Base-by-base conservation (phyloP, 192 early-diverging fungal genomes). In the Diversispora epigaea region DNA sequence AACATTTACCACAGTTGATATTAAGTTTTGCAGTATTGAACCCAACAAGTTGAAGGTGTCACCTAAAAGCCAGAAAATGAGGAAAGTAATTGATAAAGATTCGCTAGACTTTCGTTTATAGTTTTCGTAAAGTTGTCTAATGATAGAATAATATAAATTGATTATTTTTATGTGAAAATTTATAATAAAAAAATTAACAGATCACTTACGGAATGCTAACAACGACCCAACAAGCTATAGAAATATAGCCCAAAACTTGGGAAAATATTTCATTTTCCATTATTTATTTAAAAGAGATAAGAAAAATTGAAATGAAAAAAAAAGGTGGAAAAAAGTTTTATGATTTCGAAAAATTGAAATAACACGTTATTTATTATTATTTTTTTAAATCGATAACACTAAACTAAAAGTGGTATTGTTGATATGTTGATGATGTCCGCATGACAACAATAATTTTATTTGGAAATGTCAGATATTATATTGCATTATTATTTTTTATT, bases 131-230 rank as follows among this genome's bases (percentile, higher is more conserved):
- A 95, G 81, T 84, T 95, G 92, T 40, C 89, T 90, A 76, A 11
- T 56, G 15, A 25, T 68, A 72, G 25, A 49, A 12, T 7, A 54
- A 58, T 11, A 21, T 71, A 22, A 41, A 64, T 50, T 50, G 6
- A 15, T 47, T 40, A 21, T 68, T 47, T 49, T 11, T 41, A 4
- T 54, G 12, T 17, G 12, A 4, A 4, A 17, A 17, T 54, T 54
- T 54, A 17, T 17, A 54, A 54, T n/a, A 21, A 25, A 21, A 21
- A 6, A 10, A 14, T 68, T 68, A 25, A 0, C 44, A 5, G 43
- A 63, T 15, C n/a, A 86, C 80, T 83, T 86, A 89, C 88, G 93
- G 93, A 58, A 90, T 86, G 83, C 90, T 92, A 66, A 95, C 93
- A 6, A 93, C 85, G 41, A 95, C 78, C 93, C 93, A 95, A 77